A percentile compares a stretch with the other conserved stretches of the same genome.
These are phyloP conservation scores for Viridothelium virens DNA, from an alignment of 495 filamentous ascomycete genomes.

Conservation along the genomic window DNA sequence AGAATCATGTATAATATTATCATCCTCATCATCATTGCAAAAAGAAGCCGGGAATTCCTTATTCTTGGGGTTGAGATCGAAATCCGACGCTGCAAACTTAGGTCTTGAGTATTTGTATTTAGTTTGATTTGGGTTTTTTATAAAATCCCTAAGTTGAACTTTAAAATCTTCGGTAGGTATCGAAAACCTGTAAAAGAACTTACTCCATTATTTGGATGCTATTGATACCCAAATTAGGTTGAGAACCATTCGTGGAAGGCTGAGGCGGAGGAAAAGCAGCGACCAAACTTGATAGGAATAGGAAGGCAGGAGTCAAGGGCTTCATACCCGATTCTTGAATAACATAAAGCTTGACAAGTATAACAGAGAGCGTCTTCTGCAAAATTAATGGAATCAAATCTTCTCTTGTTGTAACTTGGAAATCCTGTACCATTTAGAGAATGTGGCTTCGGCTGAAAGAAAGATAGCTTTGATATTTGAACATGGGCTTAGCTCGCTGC, in stretches of 20 bases:
- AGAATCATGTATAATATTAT: not conserved
- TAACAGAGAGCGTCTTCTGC: not conserved
- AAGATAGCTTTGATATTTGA: not conserved
- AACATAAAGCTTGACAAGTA: not conserved
- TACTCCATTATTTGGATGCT: not conserved
- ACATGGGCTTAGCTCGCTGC: not conserved
- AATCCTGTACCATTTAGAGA: not conserved
- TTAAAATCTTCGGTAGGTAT: not conserved
- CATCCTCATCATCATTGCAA: not conserved
- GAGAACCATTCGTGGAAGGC: not conserved
- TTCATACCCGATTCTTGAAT: not conserved
- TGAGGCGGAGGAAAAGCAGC: not conserved
- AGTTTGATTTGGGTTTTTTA: not conserved
- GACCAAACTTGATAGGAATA: not conserved
- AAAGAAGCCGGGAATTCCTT: not conserved
- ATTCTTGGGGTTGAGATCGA: not conserved
- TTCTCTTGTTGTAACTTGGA: not conserved
- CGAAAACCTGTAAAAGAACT: not conserved
- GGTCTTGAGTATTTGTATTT: slow-evolving; percentile 5
- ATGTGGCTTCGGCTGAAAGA: not conserved
- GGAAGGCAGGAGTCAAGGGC: not conserved
- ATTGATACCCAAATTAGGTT: slow-evolving; percentile 7
- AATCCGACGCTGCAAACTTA: not conserved
- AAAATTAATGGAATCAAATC: too few species aligned
- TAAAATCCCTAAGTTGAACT: not conserved